Base-by-base conservation (phyloP, 2,329 filamentous ascomycete genomes). In the Epichloe festucae region DNA sequence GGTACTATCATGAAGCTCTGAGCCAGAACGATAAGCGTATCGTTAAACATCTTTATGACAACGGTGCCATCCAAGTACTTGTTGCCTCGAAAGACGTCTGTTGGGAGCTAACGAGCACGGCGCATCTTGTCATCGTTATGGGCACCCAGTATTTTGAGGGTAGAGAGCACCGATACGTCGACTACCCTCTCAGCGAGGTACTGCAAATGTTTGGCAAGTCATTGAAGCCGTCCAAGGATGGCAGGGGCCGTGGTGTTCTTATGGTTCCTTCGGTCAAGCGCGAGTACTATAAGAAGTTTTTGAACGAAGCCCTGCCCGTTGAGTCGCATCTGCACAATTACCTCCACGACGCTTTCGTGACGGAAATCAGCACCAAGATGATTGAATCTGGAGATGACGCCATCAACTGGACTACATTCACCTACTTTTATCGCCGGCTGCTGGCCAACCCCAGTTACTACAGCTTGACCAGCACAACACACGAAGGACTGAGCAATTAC, bases 141-240 rank as follows among this genome's bases (percentile, higher is more conserved):
- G 90, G 90, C 15, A 98, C 94, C 1, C 93, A 98, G 63, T 96
- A 90, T 70, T 98, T 91, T 58, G 93, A 98, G 62, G 93, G 93
- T 6, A 84, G 89, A 48, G 91, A 98, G 68, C 94, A 98, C 67
- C 85, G 94, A 55, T 98, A 98, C 66, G 83, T 97, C 50, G 93
- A 98, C 68, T 98, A 98, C 62, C 86, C 89, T 4, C 81, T 97
- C 57, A 91, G 86, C 62, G 93, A 98, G 64, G 82, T 98, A 15
- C 72, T 98, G 51, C 93, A 98, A 63, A 98, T 98, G 91, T 95
- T 97, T 60, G 93, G 93, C 59, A 95, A 93, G 68, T 87, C 93
- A 39, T 82, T 90, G 51, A 82, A 86, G 41, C 82, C 89, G 2
- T 79, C 84, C 3, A 77, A 83, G 62, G 89, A 95, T 61, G 88